Evolutionary conservation across 805 yeast genomes (phyloP).

Genomic region (Sugiyamaella valdiviana): DNA sequence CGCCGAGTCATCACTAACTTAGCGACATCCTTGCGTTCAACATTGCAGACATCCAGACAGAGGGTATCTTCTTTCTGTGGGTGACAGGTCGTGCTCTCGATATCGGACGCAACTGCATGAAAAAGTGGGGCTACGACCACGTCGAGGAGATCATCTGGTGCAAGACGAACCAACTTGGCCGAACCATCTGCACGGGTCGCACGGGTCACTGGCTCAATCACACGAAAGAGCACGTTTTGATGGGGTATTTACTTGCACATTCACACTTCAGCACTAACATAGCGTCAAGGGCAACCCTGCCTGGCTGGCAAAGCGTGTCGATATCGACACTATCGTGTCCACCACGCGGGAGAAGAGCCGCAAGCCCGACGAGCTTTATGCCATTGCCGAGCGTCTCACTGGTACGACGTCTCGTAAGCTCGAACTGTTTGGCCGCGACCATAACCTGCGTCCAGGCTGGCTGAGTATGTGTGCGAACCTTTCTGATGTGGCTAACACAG

Average conservation of each 20-base stretch:
- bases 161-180: constrained; percentile 76
- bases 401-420: constrained; percentile 72
- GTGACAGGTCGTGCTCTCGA: constrained; percentile 94
- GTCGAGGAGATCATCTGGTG: constrained; percentile 85
- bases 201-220: constrained; percentile 98
- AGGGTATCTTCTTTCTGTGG: constrained; percentile 82
- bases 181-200: constrained; percentile 91
- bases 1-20: constrained; percentile 45
- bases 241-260: constrained; percentile 43
- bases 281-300: constrained; percentile 63
- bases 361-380: constrained; percentile 88
- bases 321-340: constrained; percentile 72
- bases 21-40: constrained; percentile 63
- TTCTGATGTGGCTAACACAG: background rate
- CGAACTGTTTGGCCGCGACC: constrained; percentile 85
- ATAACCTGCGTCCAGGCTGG: constrained; percentile 88
- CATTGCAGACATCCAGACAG: constrained; percentile 65
- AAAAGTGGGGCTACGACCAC: constrained; percentile 75
- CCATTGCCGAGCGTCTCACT: constrained; percentile 75
- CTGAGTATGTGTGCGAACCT: constrained; percentile 27
- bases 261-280: background rate
- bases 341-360: constrained; percentile 82
- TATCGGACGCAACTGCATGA: constrained; percentile 69
- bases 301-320: constrained; percentile 64
- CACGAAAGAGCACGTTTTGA: constrained; percentile 82